Base-by-base conservation (phyloP, 2,329 filamentous ascomycete species). In the Helotiales sp. region DNA sequence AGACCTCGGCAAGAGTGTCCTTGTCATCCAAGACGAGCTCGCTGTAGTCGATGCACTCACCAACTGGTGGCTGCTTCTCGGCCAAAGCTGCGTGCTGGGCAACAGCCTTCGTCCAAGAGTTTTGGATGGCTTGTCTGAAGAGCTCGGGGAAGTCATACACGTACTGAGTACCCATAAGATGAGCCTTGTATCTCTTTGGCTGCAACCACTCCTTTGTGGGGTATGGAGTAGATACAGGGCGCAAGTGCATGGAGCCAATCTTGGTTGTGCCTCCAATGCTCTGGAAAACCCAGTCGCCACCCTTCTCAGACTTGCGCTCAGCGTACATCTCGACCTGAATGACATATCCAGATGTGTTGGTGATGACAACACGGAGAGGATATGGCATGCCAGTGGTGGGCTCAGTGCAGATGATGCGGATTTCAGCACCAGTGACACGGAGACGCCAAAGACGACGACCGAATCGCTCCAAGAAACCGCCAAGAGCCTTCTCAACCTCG, bases 141-240 rank as follows among this genome's bases (percentile, higher is more conserved):
- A 99, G 87, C 82, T 99, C 95, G 29, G 95, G 95, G 88, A 99
- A 99, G 76, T 99, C 95, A 74, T 99, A 99, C 54, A 98, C 95
- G 73, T 97, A 99, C 77, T 99, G 95, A 27, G 95, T 99, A 64
- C 95, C 95, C 93, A 99, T 97, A 62, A 98, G 81, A 74, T 99
- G 95, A 66, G 95, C 95, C 88, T 96, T 97, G 87, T 99, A 98
- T 69, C 95, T 87, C 87, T 98, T 98, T 62, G 95, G 95, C 79
- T 99, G 95, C 60, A 99, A 84, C 81, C 93, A 96, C 76, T 97
- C 96, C 86, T 99, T 99, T 71, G 93, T 97, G 34, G 93, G 89
- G 76, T 99, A 99, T 22, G 95, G 92, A 3, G 92, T 93, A 44
- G 87, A 90, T 64, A 98, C 93, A 5, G 93, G 86, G 71, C 96